Evolutionary conservation across 2,329 filamentous ascomycete genomes (phyloP).

Genomic region (Ophiostoma himal-ulmi): DNA sequence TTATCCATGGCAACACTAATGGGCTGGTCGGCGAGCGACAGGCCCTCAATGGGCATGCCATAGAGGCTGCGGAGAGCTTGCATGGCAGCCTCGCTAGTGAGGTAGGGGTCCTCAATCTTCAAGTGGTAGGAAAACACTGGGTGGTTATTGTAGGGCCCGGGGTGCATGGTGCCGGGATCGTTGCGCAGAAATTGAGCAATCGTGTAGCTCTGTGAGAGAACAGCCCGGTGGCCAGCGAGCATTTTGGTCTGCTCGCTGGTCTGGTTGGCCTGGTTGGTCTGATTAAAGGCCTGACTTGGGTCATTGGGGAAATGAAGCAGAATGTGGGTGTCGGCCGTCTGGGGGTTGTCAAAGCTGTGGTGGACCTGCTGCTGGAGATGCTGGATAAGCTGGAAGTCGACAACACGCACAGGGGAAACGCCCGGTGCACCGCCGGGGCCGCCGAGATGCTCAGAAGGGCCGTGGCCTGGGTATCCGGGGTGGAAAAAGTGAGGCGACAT

Average conservation of each 20-base stretch:
- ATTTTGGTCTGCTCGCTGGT: conserved; percentile 11
- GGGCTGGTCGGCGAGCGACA: conserved; percentile 6
- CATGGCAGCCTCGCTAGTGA: conserved; percentile 21
- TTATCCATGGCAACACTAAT: conserved; percentile 17
- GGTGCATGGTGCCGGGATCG: conserved; percentile 16
- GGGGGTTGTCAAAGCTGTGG: conserved; percentile 19
- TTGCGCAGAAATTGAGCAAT: conserved; percentile 22
- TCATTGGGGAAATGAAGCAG: conserved; percentile 21
- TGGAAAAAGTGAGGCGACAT: conserved; percentile 20
- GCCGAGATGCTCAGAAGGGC: background rate
- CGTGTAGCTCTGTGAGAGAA: conserved; percentile 26
- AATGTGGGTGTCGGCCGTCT: conserved; percentile 26
- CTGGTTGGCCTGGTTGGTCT: background rate
- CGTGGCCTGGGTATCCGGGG: conserved; percentile 16
- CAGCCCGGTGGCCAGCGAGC: conserved; percentile 26
- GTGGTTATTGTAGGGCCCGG: conserved; percentile 18
- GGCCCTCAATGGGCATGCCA: conserved; percentile 19
- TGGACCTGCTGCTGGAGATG: conserved; percentile 22
- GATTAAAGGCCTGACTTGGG: background rate
- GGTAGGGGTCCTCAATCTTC: conserved; percentile 22
- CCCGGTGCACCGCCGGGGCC: background rate
- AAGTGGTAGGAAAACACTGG: conserved; percentile 20
- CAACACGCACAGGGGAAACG: background rate
- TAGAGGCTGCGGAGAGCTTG: conserved; percentile 27
- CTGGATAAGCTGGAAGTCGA: conserved; percentile 23